Conservation (phyloP, 1,139 yeast species). For the Hansenula anomala region DNA sequence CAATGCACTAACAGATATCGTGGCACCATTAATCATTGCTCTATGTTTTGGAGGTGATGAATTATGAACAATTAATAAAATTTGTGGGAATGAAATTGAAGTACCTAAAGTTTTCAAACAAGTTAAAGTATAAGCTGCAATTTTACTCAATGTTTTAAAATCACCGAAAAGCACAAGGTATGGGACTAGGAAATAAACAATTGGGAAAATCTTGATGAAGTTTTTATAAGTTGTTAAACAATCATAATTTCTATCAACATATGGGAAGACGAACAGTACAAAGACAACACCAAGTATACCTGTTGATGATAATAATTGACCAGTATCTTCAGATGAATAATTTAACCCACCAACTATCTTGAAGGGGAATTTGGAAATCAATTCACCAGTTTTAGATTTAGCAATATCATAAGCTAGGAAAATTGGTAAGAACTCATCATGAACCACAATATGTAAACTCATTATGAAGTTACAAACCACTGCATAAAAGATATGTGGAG, state of each 20-base stretch:
- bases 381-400: conserved; percentile 17
- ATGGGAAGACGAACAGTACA: conserved; percentile 49
- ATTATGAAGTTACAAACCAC: conserved; percentile 38
- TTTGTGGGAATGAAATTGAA: conserved; percentile 37
- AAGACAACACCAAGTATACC: conserved; percentile 53
- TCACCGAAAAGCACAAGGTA: conserved; percentile 36
- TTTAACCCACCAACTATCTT: conserved; percentile 47
- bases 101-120: conserved; percentile 29
- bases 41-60: conserved; percentile 44
- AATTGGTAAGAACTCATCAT: conserved; percentile 56
- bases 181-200: conserved; percentile 46
- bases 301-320: conserved; percentile 48
- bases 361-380: conserved; percentile 40
- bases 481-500: conserved; percentile 28
- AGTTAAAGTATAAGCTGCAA: conserved; percentile 23
- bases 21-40: conserved; percentile 46
- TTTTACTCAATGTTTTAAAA: conserved; percentile 4
- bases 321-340: conserved; percentile 42
- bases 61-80: conserved; percentile 40
- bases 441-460: conserved; percentile 48
- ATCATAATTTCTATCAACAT: conserved; percentile 45
- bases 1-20: conserved; percentile 45
- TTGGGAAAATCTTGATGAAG: conserved; percentile 39
- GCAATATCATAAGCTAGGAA: conserved; percentile 46
- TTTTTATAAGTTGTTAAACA: conserved; percentile 41